Evolutionary conservation across 2,329 filamentous ascomycete genomes (phyloP).

Genomic region (Cytospora paraplurivora): DNA sequence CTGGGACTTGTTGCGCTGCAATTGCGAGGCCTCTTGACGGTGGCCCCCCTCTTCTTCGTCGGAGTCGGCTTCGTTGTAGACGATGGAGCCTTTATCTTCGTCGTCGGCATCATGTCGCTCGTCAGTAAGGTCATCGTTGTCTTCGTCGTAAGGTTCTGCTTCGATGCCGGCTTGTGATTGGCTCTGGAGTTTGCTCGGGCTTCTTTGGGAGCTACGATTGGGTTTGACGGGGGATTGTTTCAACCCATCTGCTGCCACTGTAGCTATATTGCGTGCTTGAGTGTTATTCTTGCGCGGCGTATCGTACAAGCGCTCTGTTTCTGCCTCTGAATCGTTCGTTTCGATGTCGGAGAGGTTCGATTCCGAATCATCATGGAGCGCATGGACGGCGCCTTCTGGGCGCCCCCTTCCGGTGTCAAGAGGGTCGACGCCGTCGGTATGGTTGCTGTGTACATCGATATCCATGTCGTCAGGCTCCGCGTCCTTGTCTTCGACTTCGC

Average conservation of each 20-base stretch:
- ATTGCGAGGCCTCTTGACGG: constrained; percentile 36
- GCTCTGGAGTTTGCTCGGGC: constrained; percentile 76
- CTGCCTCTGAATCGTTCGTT: constrained; percentile 76
- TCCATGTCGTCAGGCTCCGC: constrained; percentile 67
- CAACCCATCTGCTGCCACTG: constrained; percentile 8
- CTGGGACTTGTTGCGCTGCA: constrained; percentile 27
- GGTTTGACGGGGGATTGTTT: constrained; percentile 56
- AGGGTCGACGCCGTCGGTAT: constrained; percentile 33
- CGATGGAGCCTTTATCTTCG: constrained; percentile 41
- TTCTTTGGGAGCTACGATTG: constrained; percentile 58
- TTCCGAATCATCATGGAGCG: constrained; percentile 40
- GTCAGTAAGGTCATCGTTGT: constrained; percentile 44
- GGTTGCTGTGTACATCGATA: constrained; percentile 40
- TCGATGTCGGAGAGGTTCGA: constrained; percentile 57
- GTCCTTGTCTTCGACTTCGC: constrained; percentile 84
- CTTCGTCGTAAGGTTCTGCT: constrained; percentile 42
- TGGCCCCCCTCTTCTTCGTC: constrained; percentile 34
- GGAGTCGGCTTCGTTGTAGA: constrained; percentile 41
- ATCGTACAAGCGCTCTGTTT: constrained; percentile 89
- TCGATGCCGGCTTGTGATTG: constrained; percentile 39
- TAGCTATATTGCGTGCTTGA: constrained; percentile 7
- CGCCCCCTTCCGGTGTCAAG: constrained; percentile 29
- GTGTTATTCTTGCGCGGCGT: constrained; percentile 66
- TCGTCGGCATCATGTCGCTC: constrained; percentile 32
- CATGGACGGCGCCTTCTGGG: constrained; percentile 31